A percentile compares a stretch with the other conserved stretches of the same genome.
Evolutionary conservation across 2,329 filamentous ascomycete genomes (phyloP).

Genomic region (Aureobasidium sp.): DNA sequence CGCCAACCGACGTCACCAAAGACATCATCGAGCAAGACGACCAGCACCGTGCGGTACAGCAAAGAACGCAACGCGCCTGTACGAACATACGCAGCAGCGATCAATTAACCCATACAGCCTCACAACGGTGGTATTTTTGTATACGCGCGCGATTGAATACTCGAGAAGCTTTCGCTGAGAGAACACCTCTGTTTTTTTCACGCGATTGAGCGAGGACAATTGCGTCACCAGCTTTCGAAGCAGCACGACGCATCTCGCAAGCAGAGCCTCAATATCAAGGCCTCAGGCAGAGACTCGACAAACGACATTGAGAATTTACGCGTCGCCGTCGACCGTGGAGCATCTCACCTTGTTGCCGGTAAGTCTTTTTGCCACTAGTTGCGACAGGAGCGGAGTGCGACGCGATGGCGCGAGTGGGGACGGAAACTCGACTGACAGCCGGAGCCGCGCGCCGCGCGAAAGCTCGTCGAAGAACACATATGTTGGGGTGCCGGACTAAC

Average conservation of each 20-base stretch:
- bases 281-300: background rate
- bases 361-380: constrained; percentile 11
- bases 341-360: background rate
- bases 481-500: background rate
- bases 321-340: background rate
- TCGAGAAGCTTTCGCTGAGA: background rate
- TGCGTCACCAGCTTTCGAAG: constrained; percentile 2
- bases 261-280: constrained; percentile 1
- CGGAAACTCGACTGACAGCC: constrained; percentile 4
- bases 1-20: background rate
- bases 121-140: background rate
- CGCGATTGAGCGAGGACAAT: background rate
- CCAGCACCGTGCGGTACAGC: constrained; percentile 8
- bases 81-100: constrained; percentile 4
- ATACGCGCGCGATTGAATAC: background rate
- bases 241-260: background rate
- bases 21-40: background rate
- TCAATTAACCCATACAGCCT: background rate
- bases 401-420: constrained; percentile 8
- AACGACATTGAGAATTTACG: background rate
- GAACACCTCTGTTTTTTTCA: background rate
- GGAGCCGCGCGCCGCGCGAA: constrained; percentile 5
- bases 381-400: constrained; percentile 9
- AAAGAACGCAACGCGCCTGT: constrained; percentile 8
- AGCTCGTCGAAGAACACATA: background rate